Conservation (phyloP, 345 rosid genomes). For the Murraya koenigii region DNA sequence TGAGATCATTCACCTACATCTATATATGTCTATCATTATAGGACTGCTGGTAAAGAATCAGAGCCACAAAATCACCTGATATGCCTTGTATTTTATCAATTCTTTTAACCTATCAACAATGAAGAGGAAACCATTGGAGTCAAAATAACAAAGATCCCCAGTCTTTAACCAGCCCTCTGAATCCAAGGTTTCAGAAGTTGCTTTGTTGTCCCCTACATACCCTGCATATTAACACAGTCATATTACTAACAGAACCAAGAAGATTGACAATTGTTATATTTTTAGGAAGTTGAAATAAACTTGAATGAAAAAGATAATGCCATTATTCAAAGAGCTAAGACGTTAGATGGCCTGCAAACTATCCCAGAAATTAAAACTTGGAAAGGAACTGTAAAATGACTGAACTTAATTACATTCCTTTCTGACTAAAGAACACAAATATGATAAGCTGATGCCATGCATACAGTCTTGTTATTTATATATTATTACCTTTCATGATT, state of each 20-base stretch:
- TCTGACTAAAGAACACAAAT: too few relatives aligned
- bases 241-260: neutral
- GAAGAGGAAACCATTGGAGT: conserved; percentile 60
- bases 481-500: conserved; percentile 63
- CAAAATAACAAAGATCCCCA: conserved; percentile 84
- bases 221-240: conserved; percentile 41
- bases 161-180: conserved; percentile 89
- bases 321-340: neutral
- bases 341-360: neutral
- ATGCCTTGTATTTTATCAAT: conserved; percentile 84
- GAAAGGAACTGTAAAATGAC: too few relatives aligned
- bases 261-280: neutral
- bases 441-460: too few relatives aligned
- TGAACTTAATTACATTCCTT: too few relatives aligned
- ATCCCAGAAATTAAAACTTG: too few relatives aligned
- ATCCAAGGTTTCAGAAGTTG: conserved; percentile 75
- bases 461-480: too few relatives aligned
- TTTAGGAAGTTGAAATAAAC: neutral
- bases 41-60: neutral
- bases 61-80: conserved; percentile 51
- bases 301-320: neutral
- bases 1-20: neutral
- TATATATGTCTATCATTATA: neutral
- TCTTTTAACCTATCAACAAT: conserved; percentile 87
- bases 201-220: conserved; percentile 74